Evolutionary conservation across 2,329 filamentous ascomycete species (phyloP).

Genomic region (Pseudogymnoascus sp.): DNA sequence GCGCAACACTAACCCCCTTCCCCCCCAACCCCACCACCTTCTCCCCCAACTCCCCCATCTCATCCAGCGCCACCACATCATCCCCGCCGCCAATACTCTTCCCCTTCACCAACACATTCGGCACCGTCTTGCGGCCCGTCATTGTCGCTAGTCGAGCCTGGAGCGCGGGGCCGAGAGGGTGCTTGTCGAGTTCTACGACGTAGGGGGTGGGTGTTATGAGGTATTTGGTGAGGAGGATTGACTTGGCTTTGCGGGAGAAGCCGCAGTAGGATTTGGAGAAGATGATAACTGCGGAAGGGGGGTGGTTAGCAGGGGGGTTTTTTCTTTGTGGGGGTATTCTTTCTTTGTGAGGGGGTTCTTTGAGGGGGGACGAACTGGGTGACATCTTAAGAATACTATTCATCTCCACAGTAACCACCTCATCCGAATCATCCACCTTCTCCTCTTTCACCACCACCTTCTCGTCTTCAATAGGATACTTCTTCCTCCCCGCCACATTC

Average conservation of each 20-base stretch:
- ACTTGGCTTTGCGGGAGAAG: constrained; percentile 76
- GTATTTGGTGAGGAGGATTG: constrained; percentile 76
- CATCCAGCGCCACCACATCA: constrained; percentile 66
- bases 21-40: constrained; percentile 68
- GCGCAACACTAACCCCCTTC: constrained; percentile 39
- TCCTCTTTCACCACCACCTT: constrained; percentile 21
- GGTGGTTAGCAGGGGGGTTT: neutral
- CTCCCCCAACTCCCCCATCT: constrained; percentile 54
- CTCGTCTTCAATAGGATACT: constrained; percentile 27
- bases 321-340: constrained; percentile 9
- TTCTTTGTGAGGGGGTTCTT: neutral
- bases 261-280: constrained; percentile 95
- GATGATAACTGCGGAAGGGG: constrained; percentile 61
- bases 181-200: constrained; percentile 83
- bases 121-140: constrained; percentile 79
- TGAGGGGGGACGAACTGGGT: constrained; percentile 53
- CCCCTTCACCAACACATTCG: constrained; percentile 83
- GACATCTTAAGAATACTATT: constrained; percentile 74
- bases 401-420: constrained; percentile 61
- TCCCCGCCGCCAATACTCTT: constrained; percentile 86
- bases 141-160: constrained; percentile 63
- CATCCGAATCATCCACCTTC: constrained; percentile 46
- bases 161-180: constrained; percentile 62
- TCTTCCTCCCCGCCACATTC: constrained; percentile 44
- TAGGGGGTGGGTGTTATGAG: constrained; percentile 71